These are phyloP conservation scores for Colletotrichum sp. DNA, from an alignment of 2,329 filamentous ascomycete genomes.

Conservation along the genomic window DNA sequence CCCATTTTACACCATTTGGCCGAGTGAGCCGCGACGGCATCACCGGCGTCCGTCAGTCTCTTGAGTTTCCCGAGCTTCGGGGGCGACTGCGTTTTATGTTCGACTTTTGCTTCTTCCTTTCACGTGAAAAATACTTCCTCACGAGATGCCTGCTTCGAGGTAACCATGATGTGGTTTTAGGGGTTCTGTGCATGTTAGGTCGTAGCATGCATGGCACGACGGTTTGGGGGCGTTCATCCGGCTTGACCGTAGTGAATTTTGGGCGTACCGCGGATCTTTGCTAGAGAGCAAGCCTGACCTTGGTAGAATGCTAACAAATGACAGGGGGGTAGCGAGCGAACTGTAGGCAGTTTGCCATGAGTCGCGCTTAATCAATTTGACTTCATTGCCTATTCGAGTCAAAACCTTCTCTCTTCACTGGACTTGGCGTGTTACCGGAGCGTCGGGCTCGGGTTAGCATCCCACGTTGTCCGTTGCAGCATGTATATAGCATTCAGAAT, in stretches of 20 bases:
- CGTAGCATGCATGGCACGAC: not conserved
- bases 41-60: not conserved
- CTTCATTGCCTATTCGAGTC: slow-evolving; percentile 5
- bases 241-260: not conserved
- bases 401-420: not conserved
- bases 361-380: slow-evolving; percentile 15
- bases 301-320: not conserved
- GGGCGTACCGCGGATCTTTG: not conserved
- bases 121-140: not conserved
- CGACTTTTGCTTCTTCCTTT: not conserved
- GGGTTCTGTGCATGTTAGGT: not conserved
- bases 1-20: not conserved
- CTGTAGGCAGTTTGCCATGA: not conserved
- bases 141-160: not conserved
- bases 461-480: not conserved
- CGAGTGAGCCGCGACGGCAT: not conserved
- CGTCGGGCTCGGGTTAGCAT: not conserved
- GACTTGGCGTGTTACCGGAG: not conserved
- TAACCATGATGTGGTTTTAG: not conserved
- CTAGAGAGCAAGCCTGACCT: not conserved
- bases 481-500: slow-evolving; percentile 4
- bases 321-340: not conserved
- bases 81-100: not conserved
- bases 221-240: not conserved
- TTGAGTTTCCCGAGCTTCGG: not conserved